Evolutionary conservation across 2,329 filamentous ascomycete genomes (phyloP), one percentile per base, ranked within the genome.

Genomic region (Paecilomyces formosus): DNA sequence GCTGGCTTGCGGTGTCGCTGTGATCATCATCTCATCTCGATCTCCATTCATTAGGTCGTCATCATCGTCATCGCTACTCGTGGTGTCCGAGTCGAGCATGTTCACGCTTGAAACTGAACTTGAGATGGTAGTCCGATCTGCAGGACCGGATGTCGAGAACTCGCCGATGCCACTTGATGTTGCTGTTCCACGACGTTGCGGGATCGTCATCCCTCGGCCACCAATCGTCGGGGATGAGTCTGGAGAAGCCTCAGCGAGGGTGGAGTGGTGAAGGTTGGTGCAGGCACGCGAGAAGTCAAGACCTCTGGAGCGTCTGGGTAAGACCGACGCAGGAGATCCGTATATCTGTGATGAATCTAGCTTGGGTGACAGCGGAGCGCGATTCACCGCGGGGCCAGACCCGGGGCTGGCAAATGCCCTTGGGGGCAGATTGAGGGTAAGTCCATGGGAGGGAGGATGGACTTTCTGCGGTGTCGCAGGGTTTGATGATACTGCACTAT

Each of bases 231-330:
- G 94, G 0, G 92, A 97, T 0, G 91, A 94, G 72, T 96, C 92
- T 3, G 92, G 92, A 4, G 90, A 94, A 0, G 90, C 89, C 71
- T 96, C 90, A 58, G 93, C 92, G 8, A 97, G 83, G 0, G 90
- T 97, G 15, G 93, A 97, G 74, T 97, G 94, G 75, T 97, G 94
- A 22, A 99, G 81, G 70, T 92, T 96, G 11, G 93, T 97, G 62
- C 91, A 94, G 11, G 92, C 92, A 65, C 93, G 85, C 49, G 93
- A 93, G 74, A 96, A 97, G 76, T 97, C 93, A 61, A 97, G 81
- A 51, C 93, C 93, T 58, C 93, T 85, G 30, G 92, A 97, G 61
- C 92, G 87, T 63, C 93, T 86, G 18, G 93, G 93, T 7, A 97
- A 82, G 53, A 96, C 89, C 57, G 92, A 95, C 26, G 89, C 88